Percentiles rank a stretch among this genome's conserved stretches.
These are phyloP conservation scores for Cynanchum wilfordii DNA, from an alignment of 257 asterid genomes.

Conservation along the genomic window DNA sequence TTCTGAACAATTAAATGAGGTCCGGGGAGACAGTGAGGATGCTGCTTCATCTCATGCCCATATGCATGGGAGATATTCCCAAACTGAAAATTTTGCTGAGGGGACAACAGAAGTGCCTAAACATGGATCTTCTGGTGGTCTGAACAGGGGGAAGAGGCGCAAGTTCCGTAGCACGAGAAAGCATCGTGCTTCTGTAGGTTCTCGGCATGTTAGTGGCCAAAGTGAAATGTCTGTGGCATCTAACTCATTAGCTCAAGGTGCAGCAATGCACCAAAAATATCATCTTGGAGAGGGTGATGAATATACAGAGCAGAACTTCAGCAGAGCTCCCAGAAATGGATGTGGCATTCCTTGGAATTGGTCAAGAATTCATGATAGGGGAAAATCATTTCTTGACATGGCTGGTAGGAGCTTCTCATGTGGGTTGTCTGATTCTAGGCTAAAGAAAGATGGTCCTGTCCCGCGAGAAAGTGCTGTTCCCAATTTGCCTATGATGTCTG, in stretches of 20 bases:
- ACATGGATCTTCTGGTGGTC: constrained; percentile 33
- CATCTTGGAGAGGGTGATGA: constrained; percentile 36
- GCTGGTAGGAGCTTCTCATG: constrained; percentile 93
- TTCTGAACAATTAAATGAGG: constrained; percentile 53
- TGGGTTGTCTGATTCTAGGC: constrained; percentile 78
- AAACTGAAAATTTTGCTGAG: constrained; percentile 29
- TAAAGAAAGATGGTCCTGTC: constrained; percentile 40
- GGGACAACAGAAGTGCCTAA: constrained; percentile 26
- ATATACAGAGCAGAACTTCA: constrained; percentile 35
- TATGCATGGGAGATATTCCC: constrained; percentile 33
- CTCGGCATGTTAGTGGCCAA: constrained; percentile 45
- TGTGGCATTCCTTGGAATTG: constrained; percentile 97
- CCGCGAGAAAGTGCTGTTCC: constrained; percentile 32
- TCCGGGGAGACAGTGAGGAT: constrained; percentile 52
- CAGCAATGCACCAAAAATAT: constrained; percentile 35
- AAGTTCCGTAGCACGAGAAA: constrained; percentile 75
- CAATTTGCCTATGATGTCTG: constrained; percentile 50
- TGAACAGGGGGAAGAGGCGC: constrained; percentile 59
- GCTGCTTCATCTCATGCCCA: constrained; percentile 46
- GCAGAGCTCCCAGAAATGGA: constrained; percentile 55
- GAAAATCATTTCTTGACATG: constrained; percentile 78
- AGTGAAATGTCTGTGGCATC: constrained; percentile 90
- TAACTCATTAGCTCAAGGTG: constrained; percentile 55
- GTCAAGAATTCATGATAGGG: constrained; percentile 86
- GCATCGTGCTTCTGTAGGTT: constrained; percentile 41